Conservation (phyloP, 1,284 basidiomycete species). For the Lentinula novae-zelandiae region DNA sequence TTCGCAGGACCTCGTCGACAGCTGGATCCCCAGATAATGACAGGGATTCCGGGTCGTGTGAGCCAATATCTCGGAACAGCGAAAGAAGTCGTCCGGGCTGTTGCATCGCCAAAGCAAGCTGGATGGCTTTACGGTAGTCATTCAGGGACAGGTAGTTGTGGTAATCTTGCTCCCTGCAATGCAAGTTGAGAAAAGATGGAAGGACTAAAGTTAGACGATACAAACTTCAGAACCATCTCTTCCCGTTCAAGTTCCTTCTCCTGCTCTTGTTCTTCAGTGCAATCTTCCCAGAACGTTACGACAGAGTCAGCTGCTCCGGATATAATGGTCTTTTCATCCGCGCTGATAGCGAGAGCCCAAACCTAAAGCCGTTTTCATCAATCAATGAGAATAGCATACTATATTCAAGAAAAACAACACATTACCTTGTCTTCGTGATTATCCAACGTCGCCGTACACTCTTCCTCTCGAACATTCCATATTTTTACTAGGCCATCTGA, state of each 20-base stretch:
- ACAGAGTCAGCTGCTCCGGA: constrained; percentile 94
- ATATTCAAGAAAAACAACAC: constrained; percentile 6
- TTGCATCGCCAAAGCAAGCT: constrained; percentile 87
- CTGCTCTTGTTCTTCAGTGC: constrained; percentile 74
- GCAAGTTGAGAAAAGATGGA: constrained; percentile 2
- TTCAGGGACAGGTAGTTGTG: constrained; percentile 83
- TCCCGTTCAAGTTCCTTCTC: constrained; percentile 72
- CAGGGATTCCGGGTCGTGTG: constrained; percentile 20
- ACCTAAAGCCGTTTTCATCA: constrained; percentile 47
- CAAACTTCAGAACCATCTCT: constrained; percentile 75
- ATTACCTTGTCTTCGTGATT: constrained; percentile 92
- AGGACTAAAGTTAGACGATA: constrained; percentile 13
- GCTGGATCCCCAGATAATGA: constrained; percentile 64
- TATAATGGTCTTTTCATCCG: constrained; percentile 77
- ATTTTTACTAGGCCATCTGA: constrained; percentile 95
- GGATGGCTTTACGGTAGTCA: constrained; percentile 90
- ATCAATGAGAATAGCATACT: neutral
- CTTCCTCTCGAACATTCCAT: constrained; percentile 91
- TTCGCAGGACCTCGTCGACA: constrained; percentile 81
- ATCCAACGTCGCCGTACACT: constrained; percentile 86
- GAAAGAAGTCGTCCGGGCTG: constrained; percentile 87
- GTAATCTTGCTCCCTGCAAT: constrained; percentile 88
- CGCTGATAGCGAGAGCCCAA: constrained; percentile 85
- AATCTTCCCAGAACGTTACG: constrained; percentile 93
- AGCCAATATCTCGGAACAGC: constrained; percentile 66